phyloP scores from a whole-genome alignment of 2,329 filamentous ascomycete genomes.

The Teratosphaeria destructans region DNA sequence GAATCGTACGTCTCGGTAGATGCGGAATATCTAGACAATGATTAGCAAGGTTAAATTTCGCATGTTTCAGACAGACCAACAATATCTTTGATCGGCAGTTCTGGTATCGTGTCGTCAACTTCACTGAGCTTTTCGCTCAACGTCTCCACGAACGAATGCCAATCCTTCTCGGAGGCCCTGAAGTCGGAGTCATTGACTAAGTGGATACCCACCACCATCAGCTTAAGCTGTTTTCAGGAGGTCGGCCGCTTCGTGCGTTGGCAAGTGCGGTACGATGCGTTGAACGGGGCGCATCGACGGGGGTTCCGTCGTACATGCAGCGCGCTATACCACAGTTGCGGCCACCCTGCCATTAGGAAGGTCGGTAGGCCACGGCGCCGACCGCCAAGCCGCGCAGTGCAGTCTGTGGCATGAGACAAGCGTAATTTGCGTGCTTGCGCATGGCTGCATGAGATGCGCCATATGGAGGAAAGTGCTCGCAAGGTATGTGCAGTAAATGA shows the following conservation, averaged over 20 bases:
- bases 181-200: slow-evolving; percentile 57
- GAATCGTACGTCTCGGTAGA: slow-evolving; percentile 67
- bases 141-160: slow-evolving; percentile 64
- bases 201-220: slow-evolving; percentile 45
- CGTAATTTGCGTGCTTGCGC: background rate
- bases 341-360: background rate
- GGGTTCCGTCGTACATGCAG: background rate
- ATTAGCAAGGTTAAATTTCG: background rate
- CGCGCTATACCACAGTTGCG: background rate
- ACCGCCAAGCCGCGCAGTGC: background rate
- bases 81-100: slow-evolving; percentile 75
- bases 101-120: slow-evolving; percentile 71
- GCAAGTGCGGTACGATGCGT: background rate
- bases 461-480: background rate
- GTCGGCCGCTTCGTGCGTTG: slow-evolving; percentile 5
- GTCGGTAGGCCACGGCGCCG: background rate
- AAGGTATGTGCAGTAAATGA: background rate
- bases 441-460: background rate
- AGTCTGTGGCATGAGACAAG: background rate
- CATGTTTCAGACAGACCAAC: slow-evolving; percentile 30
- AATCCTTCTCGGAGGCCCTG: slow-evolving; percentile 67
- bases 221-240: slow-evolving; percentile 2
- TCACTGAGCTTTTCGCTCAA: slow-evolving; percentile 61
- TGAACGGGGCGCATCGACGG: background rate
- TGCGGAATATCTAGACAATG: slow-evolving; percentile 59